These are phyloP conservation scores for Scheffersomyces coipomensis DNA, from an alignment of 805 yeast species.

Conservation along the genomic window DNA sequence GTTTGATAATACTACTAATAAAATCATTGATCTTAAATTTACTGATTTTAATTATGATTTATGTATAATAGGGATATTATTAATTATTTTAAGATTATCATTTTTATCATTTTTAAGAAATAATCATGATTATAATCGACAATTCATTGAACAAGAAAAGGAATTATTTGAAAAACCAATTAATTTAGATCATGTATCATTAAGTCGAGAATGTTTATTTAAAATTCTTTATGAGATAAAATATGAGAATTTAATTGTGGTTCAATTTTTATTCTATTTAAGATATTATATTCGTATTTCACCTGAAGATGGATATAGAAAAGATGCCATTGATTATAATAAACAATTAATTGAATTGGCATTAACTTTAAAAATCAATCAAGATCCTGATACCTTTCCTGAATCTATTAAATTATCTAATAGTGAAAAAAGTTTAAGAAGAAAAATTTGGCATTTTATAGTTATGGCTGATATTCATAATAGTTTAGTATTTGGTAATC, in stretches of 20 bases:
- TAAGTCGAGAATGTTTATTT: slow-evolving; percentile 53
- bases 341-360: slow-evolving; percentile 34
- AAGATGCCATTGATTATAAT: slow-evolving; percentile 31
- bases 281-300: slow-evolving; percentile 28
- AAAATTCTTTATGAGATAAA: slow-evolving; percentile 44
- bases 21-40: slow-evolving; percentile 21
- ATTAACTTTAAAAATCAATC: slow-evolving; percentile 30
- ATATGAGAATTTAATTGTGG: slow-evolving; percentile 19
- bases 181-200: slow-evolving; percentile 39
- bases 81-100: slow-evolving; percentile 42
- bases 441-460: slow-evolving; percentile 58
- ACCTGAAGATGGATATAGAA: slow-evolving; percentile 43
- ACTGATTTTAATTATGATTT: slow-evolving; percentile 37
- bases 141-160: not conserved
- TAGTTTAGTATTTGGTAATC: slow-evolving; percentile 47
- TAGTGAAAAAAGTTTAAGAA: slow-evolving; percentile 41
- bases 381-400: slow-evolving; percentile 29
- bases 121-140: slow-evolving; percentile 5
- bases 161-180: slow-evolving; percentile 43
- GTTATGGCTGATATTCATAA: slow-evolving; percentile 44
- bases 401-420: slow-evolving; percentile 12
- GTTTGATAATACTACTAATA: slow-evolving; percentile 21
- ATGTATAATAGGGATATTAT: slow-evolving; percentile 37
- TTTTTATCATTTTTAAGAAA: slow-evolving; percentile 38
- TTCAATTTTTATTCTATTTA: slow-evolving; percentile 25